phyloP scores from a whole-genome alignment of 2,329 filamentous ascomycete species.

The Pezicula rhizophila region DNA sequence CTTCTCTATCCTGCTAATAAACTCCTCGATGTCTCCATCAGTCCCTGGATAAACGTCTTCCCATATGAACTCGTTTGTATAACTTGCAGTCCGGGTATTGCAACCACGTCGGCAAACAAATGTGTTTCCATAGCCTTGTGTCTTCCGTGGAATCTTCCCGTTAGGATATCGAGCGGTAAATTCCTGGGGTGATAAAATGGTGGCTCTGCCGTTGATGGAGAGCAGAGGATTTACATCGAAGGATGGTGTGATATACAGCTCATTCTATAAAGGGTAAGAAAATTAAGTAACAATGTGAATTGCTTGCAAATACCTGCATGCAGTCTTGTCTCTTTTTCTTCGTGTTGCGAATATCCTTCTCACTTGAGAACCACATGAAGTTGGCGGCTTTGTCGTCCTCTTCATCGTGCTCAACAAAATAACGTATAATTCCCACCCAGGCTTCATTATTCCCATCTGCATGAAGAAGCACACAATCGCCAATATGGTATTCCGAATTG shows the following conservation, averaged over 20 bases:
- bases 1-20: constrained; percentile 45
- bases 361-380: constrained; percentile 94
- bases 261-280: constrained; percentile 52
- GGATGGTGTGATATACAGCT: constrained; percentile 83
- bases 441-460: constrained; percentile 80
- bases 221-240: constrained; percentile 82
- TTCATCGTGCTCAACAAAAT: constrained; percentile 70
- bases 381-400: constrained; percentile 74
- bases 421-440: constrained; percentile 86
- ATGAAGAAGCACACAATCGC: constrained; percentile 81
- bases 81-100: constrained; percentile 81
- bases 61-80: constrained; percentile 90
- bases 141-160: constrained; percentile 66
- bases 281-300: background rate
- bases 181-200: constrained; percentile 63
- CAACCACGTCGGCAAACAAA: constrained; percentile 88
- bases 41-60: constrained; percentile 64
- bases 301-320: constrained; percentile 33
- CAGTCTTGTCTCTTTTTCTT: constrained; percentile 78
- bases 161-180: constrained; percentile 68
- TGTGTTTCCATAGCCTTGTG: constrained; percentile 73
- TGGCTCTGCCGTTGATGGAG: constrained; percentile 87
- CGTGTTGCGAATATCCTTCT: constrained; percentile 80
- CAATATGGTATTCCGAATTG: constrained; percentile 70
- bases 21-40: constrained; percentile 17